Conservation (phyloP, 257 asterid species). For the Solanum tacnaense region DNA sequence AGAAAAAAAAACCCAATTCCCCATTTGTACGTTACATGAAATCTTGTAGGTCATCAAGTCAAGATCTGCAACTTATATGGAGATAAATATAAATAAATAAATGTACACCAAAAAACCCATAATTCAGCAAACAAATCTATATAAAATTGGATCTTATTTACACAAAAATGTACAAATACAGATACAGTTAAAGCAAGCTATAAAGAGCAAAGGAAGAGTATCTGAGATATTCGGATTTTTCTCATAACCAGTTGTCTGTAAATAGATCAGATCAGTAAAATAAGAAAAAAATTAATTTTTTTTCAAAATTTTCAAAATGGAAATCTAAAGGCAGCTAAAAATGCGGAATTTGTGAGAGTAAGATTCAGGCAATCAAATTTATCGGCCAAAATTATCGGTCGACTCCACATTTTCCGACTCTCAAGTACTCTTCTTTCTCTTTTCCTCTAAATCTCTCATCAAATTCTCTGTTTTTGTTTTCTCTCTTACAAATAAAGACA, state of each 20-base stretch:
- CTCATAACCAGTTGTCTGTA: conserved; percentile 34
- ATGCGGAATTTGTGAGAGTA: conserved; percentile 5
- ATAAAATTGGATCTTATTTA: not conserved
- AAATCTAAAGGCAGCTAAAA: not conserved
- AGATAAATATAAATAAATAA: conserved; percentile 8
- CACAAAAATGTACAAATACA: not conserved
- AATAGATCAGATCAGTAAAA: conserved; percentile 25
- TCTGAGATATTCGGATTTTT: conserved; percentile 46
- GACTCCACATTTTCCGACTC: conserved; percentile 32
- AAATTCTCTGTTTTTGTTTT: not conserved
- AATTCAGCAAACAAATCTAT: conserved; percentile 13
- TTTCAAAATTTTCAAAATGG: conserved; percentile 18
- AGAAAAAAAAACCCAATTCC: conserved; percentile 3
- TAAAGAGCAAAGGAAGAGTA: conserved; percentile 13
- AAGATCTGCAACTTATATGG: conserved; percentile 25
- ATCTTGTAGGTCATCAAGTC: conserved; percentile 25
- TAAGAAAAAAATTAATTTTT: not conserved
- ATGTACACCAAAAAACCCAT: conserved; percentile 5
- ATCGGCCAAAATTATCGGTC: conserved; percentile 52
- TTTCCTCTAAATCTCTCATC: not conserved
- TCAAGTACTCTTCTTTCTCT: conserved; percentile 7
- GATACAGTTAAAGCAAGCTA: not conserved
- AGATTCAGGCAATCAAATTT: conserved; percentile 22
- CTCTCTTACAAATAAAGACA: not conserved
- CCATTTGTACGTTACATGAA: conserved; percentile 17